Evolutionary conservation across 2,329 filamentous ascomycete species (phyloP).

Genomic region (Arthrobotrys iridis): DNA sequence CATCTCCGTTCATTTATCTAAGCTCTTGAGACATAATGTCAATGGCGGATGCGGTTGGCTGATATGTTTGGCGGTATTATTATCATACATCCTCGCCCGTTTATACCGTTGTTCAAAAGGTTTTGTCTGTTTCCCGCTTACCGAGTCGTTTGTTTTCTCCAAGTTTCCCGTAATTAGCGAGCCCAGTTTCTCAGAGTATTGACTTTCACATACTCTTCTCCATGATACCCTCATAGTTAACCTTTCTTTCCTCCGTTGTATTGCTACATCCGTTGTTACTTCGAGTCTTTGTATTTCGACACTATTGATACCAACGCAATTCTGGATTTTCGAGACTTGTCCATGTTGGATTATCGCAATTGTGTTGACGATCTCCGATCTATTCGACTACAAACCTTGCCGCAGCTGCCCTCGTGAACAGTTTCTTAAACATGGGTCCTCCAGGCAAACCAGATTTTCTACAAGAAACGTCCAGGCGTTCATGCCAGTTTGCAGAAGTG

Average conservation of each 20-base stretch:
- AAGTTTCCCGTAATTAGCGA: not conserved
- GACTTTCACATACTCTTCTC: not conserved
- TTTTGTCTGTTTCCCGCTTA: not conserved
- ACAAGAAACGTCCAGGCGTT: not conserved
- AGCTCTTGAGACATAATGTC: not conserved
- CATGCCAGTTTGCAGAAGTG: not conserved
- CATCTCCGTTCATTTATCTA: not conserved
- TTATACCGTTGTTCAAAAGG: not conserved
- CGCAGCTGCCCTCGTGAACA: slow-evolving; percentile 1
- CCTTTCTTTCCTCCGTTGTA: not conserved
- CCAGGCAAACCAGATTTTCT: not conserved
- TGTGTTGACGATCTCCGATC: not conserved
- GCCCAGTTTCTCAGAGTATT: not conserved
- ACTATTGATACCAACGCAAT: not conserved
- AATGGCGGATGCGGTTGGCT: not conserved
- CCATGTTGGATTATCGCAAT: not conserved
- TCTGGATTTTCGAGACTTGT: not conserved
- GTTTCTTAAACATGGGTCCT: not conserved
- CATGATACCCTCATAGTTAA: slow-evolving; percentile 8
- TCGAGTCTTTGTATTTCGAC: not conserved
- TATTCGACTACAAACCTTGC: not conserved
- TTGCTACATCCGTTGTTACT: not conserved
- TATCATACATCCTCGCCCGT: not conserved
- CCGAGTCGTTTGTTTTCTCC: not conserved
- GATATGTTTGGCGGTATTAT: not conserved